These are phyloP conservation scores for Phylloporus sp. DNA, from an alignment of 768 basidiomycete genomes.

Conservation along the genomic window DNA sequence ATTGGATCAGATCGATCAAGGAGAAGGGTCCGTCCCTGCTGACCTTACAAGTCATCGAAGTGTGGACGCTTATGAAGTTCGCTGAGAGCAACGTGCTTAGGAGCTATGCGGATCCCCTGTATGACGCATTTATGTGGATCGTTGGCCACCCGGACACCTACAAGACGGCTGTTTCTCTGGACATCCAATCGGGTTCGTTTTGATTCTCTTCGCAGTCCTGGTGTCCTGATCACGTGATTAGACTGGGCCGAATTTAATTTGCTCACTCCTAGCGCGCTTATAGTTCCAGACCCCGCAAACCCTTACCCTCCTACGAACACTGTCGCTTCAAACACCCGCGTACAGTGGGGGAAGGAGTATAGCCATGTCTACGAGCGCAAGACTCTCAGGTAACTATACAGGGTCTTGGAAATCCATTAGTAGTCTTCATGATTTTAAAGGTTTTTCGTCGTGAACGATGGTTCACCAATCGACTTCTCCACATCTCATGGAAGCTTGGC, in stretches of 20 bases:
- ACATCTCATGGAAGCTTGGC: neutral
- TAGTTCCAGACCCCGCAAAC: neutral
- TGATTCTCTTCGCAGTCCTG: neutral
- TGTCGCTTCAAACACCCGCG: neutral
- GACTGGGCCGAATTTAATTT: neutral
- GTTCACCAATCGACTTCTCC: conserved; percentile 6
- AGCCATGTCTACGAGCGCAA: neutral
- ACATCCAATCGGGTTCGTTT: neutral
- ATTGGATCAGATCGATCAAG: neutral
- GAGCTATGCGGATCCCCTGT: neutral
- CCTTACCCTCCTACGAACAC: neutral
- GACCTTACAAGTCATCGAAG: neutral
- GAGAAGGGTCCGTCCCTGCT: neutral
- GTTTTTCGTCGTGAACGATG: conserved; percentile 2
- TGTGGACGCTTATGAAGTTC: neutral
- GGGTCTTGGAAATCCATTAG: neutral
- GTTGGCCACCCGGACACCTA: neutral
- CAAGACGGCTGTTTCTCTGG: neutral
- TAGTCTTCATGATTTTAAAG: neutral
- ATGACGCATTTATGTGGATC: neutral
- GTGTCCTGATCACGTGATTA: neutral
- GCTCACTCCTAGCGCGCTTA: neutral
- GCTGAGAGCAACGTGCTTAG: neutral
- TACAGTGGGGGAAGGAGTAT: neutral
- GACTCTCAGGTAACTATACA: neutral